A percentile compares a stretch with the other conserved stretches of the same genome.
Conservation (phyloP, 2,329 filamentous ascomycete species). For the Fusarium metavorans region DNA sequence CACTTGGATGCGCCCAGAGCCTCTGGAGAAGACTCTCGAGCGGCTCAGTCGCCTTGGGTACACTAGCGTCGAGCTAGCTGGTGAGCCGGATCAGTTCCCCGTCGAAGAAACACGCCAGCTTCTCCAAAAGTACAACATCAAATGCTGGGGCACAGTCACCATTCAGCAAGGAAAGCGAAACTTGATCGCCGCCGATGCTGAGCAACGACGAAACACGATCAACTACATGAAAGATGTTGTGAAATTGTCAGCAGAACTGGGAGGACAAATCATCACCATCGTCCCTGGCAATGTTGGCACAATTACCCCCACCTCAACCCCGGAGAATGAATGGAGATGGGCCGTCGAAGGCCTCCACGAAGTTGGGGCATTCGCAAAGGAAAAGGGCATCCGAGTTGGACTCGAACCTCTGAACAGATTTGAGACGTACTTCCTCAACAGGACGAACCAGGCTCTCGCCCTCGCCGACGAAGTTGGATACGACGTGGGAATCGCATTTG, state of each 20-base stretch:
- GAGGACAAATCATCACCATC: conserved; percentile 18
- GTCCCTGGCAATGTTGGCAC: conserved; percentile 32
- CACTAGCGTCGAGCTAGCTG: conserved; percentile 31
- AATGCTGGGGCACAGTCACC: conserved; percentile 37
- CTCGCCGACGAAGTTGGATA: conserved; percentile 33
- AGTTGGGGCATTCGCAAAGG: conserved; percentile 20
- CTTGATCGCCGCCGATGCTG: conserved; percentile 25
- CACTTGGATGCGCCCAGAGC: conserved; percentile 38
- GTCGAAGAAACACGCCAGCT: conserved; percentile 10
- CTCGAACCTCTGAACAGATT: conserved; percentile 38
- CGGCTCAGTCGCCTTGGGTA: conserved; percentile 27
- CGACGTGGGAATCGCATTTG: conserved; percentile 25
- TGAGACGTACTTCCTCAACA: conserved; percentile 40
- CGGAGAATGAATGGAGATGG: conserved; percentile 35
- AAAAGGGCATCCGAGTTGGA: conserved; percentile 24
- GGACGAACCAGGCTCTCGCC: conserved; percentile 31
- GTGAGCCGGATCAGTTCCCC: conserved; percentile 20
- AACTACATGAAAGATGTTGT: conserved; percentile 36
- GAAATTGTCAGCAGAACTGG: conserved; percentile 22
- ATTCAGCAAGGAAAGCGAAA: conserved; percentile 32
- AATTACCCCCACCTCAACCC: conserved; percentile 18
- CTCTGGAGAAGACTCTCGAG: conserved; percentile 28
- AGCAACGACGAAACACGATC: conserved; percentile 23
- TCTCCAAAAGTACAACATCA: conserved; percentile 27
- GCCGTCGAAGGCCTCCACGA: conserved; percentile 29